Base-by-base conservation (phyloP, 2,329 filamentous ascomycete genomes). In the Basipetospora chlamydospora region DNA sequence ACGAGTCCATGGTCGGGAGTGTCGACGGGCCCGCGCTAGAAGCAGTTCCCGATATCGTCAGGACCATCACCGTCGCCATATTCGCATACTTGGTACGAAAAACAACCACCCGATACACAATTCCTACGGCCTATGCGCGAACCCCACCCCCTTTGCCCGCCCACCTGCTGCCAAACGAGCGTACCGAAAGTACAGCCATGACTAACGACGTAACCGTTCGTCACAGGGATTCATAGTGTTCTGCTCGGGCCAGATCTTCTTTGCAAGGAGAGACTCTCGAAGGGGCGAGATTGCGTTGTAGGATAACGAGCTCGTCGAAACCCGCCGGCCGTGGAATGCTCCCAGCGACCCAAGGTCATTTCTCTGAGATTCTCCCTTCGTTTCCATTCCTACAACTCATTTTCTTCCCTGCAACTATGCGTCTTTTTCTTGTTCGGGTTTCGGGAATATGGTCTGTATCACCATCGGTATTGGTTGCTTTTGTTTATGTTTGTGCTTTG, bases 61-160 rank as follows among this genome's bases (percentile, higher is more conserved):
- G 70, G 18, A 88, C 86, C 17, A 78, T 95, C 37, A 94, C 94
- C 51, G 77, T 76, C 20, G 83, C 88, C 26, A 87, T 96, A 28
- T 66, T 85, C 36, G 78, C 96, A 52, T 96, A 96, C 54, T 73
- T 68, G 46, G 87, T 95, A 77, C 46, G 83, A n/a, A n/a, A n/a
- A n/a, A n/a, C n/a, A n/a, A n/a, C n/a, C n/a, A n/a, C n/a, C n/a
- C n/a, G n/a, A n/a, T n/a, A n/a, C n/a, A n/a, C n/a, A n/a, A n/a
- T n/a, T n/a, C n/a, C n/a, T n/a, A n/a, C n/a, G n/a, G n/a, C 30
- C 17, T 26, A 13, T 31, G 16, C 17, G 16, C 15, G n/a, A 30
- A 11, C 13, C 20, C 16, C 28, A 4, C 28, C 28, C 26, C 9
- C 17, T 13, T 29, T 15, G 13, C 11, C n/a, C 4, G 12, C 10